Evolutionary conservation across 768 basidiomycete genomes (phyloP), one percentile per base, ranked within the genome.

Genomic region (Tylopilus sp.): DNA sequence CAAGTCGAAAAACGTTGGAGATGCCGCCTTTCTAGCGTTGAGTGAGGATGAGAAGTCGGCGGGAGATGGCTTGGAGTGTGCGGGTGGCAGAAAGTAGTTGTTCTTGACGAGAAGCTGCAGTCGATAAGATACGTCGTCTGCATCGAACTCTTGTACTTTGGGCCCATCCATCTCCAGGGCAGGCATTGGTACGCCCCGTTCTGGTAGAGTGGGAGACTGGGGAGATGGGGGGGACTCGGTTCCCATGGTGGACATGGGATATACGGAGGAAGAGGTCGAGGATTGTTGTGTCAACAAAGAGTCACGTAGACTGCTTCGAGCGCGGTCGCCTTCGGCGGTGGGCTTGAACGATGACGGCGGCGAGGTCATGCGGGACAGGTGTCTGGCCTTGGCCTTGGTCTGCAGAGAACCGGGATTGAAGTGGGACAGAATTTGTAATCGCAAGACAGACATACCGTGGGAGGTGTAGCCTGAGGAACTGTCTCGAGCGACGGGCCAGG

Each of bases 81-180:
- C 90, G 11, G 91, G 92, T 4, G 91, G 91, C 33, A 93, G 82
- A 64, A 89, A 93, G 66, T 93, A 93, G 63, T 78, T 92, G 70
- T 93, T 93, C 67, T 86, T 88, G 49, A 93, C 86, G 36, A 93
- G 80, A 48, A 93, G 78, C 36, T 84, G 86, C 19, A 93, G 80
- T 22, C 91, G 86, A 71, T 90, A 89, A 19, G 89, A 84, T 36
- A 92, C 89, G 63, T 93, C 91, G 69, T 93, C 90, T 21, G 79
- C 77, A 60, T 82, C 78, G 58, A 78, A 82, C 47, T 76, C 78
- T 57, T 80, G 76, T 25, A 75, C 67, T 43, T 74, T 79, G 31
- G 74, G 77, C 17, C 74, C 74, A 25, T 80, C 81, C 16, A 81
- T 70, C 45, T 76, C 75, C 49, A 78, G 73, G 2, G 78, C 72